Conservation (phyloP, 352 stramenopile species). For the Phytophthora vignae region DNA sequence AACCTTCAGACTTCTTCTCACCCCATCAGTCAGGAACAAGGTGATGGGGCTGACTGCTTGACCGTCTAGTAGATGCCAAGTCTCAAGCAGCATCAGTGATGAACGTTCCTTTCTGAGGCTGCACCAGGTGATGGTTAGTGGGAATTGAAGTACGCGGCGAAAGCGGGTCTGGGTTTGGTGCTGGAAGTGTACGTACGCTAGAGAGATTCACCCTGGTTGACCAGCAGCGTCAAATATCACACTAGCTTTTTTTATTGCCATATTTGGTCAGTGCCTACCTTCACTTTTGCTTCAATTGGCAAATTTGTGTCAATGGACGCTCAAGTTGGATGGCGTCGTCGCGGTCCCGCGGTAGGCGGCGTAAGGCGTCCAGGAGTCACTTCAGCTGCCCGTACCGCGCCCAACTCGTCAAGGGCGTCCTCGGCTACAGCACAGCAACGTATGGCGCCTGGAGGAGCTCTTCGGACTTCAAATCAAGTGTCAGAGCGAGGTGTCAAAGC, state of each 20-base stretch:
- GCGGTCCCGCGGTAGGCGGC: slow-evolving; percentile 1
- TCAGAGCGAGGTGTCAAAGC: slow-evolving; percentile 10
- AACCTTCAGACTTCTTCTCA: slow-evolving; percentile 12
- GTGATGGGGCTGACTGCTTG: neutral
- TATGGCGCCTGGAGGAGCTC: neutral
- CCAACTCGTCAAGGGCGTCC: slow-evolving; percentile 15
- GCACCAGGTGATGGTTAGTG: slow-evolving; percentile 2
- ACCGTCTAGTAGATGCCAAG: neutral
- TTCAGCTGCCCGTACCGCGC: slow-evolving; percentile 3
- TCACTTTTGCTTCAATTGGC: slow-evolving; percentile 18
- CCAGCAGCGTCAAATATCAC: accelerated
- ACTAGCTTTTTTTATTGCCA: neutral
- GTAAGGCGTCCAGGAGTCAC: slow-evolving; percentile 13
- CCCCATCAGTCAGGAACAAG: neutral
- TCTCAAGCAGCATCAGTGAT: slow-evolving; percentile 30
- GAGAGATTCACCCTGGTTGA: too few species aligned
- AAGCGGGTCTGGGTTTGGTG: neutral
- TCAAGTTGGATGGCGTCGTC: slow-evolving; percentile 20
- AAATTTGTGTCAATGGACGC: slow-evolving; percentile 27
- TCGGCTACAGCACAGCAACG: slow-evolving; percentile 12
- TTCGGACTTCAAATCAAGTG: slow-evolving; percentile 24
- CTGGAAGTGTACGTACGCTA: accelerated
- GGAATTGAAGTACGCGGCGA: neutral
- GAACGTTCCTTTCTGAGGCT: slow-evolving; percentile 16
- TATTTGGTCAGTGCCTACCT: slow-evolving; percentile 7